phyloP scores from a whole-genome alignment of 2,329 filamentous ascomycete species.

The Hypoxylon sp. region DNA sequence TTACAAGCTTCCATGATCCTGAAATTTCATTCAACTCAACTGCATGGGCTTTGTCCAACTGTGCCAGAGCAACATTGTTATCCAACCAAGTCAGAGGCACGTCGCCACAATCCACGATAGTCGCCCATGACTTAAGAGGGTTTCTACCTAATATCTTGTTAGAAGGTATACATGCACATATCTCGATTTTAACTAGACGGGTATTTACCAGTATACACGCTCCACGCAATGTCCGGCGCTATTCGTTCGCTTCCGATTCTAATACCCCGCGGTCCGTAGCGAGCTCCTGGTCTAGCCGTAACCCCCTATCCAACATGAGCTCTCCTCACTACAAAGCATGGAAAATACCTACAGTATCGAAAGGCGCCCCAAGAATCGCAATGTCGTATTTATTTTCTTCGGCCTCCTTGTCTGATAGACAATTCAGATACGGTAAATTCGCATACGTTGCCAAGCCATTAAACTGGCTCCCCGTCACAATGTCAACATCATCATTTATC shows the following conservation, averaged over 20 bases:
- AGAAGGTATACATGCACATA: background rate
- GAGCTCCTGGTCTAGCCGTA: conserved; percentile 56
- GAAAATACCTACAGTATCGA: conserved; percentile 60
- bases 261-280: conserved; percentile 56
- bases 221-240: conserved; percentile 53
- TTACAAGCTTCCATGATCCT: background rate
- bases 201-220: conserved; percentile 64
- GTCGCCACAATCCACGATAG: conserved; percentile 83
- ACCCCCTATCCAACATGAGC: conserved; percentile 47
- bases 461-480: conserved; percentile 60
- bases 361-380: conserved; percentile 65
- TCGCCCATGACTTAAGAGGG: conserved; percentile 80
- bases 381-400: conserved; percentile 68
- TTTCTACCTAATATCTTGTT: conserved; percentile 62
- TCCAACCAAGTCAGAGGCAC: conserved; percentile 84
- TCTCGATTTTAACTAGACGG: background rate
- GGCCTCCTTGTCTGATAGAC: conserved; percentile 65
- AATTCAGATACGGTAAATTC: conserved; percentile 72
- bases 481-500: conserved; percentile 56
- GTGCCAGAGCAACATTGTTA: conserved; percentile 79
- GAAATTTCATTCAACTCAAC: conserved; percentile 51
- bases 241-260: conserved; percentile 54
- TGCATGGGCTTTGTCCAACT: conserved; percentile 78
- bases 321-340: background rate
- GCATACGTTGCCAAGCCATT: conserved; percentile 75